Conservation (phyloP, 768 basidiomycete genomes). For the Chlorophyllum brunneum region DNA sequence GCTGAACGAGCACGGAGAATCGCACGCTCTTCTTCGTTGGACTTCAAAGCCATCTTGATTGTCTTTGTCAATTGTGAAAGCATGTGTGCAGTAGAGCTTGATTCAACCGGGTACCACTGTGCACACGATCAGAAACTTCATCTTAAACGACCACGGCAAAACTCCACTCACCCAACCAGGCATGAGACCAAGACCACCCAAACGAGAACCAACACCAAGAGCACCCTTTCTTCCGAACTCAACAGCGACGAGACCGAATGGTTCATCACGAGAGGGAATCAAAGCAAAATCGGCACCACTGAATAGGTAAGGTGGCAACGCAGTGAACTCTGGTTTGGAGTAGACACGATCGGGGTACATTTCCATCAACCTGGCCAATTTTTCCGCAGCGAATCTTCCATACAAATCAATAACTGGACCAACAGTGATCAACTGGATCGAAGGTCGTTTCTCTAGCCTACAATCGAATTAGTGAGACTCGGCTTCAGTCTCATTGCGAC, state of each 20-base stretch:
- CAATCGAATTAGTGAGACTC: conserved; percentile 10
- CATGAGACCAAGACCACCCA: conserved; percentile 95
- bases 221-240: conserved; percentile 97
- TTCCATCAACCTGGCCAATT: conserved; percentile 89
- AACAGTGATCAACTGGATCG: conserved; percentile 83
- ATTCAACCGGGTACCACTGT: conserved; percentile 97
- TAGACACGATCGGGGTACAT: conserved; percentile 90
- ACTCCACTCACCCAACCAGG: conserved; percentile 83
- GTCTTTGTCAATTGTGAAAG: conserved; percentile 92
- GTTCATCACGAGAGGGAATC: conserved; percentile 94
- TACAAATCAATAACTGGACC: conserved; percentile 96
- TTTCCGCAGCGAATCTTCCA: conserved; percentile 93
- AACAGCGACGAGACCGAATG: conserved; percentile 93
- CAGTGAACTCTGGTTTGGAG: conserved; percentile 97
- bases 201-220: conserved; percentile 89
- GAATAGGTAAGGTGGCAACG: conserved; percentile 89
- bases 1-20: conserved; percentile 92
- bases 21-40: conserved; percentile 86
- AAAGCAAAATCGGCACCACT: conserved; percentile 94
- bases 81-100: conserved; percentile 90
- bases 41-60: conserved; percentile 90
- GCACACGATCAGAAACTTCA: conserved; percentile 9
- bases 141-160: not conserved
- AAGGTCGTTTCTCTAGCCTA: conserved; percentile 81
- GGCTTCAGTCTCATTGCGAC: not conserved